Evolutionary conservation across 2,329 filamentous ascomycete genomes (phyloP), one percentile per base, ranked within the genome.

Genomic region (Pseudogymnoascus sp.): DNA sequence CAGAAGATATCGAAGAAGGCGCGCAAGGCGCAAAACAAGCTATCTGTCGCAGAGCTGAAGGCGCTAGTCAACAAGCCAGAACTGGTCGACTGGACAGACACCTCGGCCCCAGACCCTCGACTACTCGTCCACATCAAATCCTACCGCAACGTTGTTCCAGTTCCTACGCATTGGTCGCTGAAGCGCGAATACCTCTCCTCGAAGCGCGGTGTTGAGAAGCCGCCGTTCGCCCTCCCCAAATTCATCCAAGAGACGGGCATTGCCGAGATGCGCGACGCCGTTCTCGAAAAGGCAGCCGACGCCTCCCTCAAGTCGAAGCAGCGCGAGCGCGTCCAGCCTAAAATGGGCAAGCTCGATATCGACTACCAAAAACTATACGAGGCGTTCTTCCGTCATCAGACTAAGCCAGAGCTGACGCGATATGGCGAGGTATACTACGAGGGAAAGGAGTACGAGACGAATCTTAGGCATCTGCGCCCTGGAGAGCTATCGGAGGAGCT

Each of bases 381-480:
- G 74, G 95, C 95, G 3, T 99, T 99, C 80, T 99, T 99, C 81
- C 86, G 92, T 65, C 96, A 96, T 74, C 95, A 99, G 78, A 96
- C 91, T 41, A 99, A 99, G 77, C 95, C 95, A 0, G 88, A 92
- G 69, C 79, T 99, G 66, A 98, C 95, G 33, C 85, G 93, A 46
- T 99, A 96, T 70, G 95, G 95, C 41, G 95, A 99, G 75, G 93
- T 99, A n/a, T 99, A 99, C 76, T 98, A 98, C 75, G 95, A 99
- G 77, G 95, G 95, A 73, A 99, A 99, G 75, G 95, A 99, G 74
- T 95, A 91, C 72, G 95, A 99, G 77, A 96, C 95, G 0, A 96
- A 98, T 74, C 84, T 96, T 67, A 88, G 90, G 70, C 90, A 97
- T 77, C 84, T 97, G 65, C 87, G 92, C 67, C 91, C 95, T 1